Conservation (phyloP, 176 grass and related monocot genomes). For the Triticum monococcum region DNA sequence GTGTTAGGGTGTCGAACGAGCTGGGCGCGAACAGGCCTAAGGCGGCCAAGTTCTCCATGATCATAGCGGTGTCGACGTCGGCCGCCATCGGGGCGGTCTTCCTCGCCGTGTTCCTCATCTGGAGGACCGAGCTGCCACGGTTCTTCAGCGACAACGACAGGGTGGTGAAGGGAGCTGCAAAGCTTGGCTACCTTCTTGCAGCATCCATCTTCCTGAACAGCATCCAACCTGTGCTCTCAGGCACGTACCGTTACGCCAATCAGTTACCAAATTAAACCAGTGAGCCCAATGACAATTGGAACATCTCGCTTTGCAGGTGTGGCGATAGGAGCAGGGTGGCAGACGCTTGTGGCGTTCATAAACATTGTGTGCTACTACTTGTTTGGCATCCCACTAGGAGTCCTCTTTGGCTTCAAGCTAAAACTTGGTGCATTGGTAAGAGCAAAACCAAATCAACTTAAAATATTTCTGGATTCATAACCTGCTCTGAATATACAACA, state of each 20-base stretch:
- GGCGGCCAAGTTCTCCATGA: constrained; percentile 76
- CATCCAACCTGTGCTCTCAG: constrained; percentile 89
- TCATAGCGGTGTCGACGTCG: constrained; percentile 66
- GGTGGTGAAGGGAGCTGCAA: constrained; percentile 51
- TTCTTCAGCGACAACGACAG: constrained; percentile 69
- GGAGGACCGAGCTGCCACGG: constrained; percentile 46
- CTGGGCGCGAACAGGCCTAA: constrained; percentile 68
- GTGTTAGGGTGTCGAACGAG: constrained; percentile 94
- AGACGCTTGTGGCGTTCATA: constrained; percentile 67
- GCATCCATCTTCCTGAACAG: constrained; percentile 86
- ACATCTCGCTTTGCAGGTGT: constrained; percentile 48
- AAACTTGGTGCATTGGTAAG: constrained; percentile 53
- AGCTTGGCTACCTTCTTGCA: constrained; percentile 69
- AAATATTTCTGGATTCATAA: background rate
- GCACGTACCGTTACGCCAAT: constrained; percentile 25
- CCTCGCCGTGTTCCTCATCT: constrained; percentile 59
- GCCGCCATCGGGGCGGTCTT: constrained; percentile 54
- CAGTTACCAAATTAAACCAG: background rate
- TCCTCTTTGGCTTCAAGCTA: constrained; percentile 80
- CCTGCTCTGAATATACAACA: background rate
- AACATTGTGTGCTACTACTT: constrained; percentile 89
- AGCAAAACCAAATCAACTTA: background rate
- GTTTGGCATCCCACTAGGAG: constrained; percentile 71
- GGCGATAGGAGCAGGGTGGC: constrained; percentile 94
- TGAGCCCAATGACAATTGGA: background rate